phyloP scores from a whole-genome alignment of 2,329 filamentous ascomycete genomes.

The Plenodomus biglobosus region DNA sequence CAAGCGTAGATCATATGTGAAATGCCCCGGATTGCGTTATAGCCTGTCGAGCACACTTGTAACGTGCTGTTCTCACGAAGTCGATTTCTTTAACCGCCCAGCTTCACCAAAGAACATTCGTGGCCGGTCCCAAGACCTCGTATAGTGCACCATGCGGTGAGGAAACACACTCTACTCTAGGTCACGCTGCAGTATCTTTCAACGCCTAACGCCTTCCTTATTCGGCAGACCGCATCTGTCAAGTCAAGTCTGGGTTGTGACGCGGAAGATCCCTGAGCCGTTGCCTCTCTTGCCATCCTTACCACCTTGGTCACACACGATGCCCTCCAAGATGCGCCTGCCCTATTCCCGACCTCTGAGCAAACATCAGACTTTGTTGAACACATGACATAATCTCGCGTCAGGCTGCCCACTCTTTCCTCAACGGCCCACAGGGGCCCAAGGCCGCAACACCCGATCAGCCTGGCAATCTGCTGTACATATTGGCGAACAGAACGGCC shows the following conservation, averaged over 20 bases:
- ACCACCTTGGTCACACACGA: neutral
- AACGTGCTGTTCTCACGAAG: neutral
- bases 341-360: neutral
- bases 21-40: slow-evolving; percentile 9
- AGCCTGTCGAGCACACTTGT: slow-evolving; percentile 1
- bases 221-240: slow-evolving; percentile 7
- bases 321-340: neutral
- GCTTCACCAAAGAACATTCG: too few species aligned
- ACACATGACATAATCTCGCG: slow-evolving; percentile 16
- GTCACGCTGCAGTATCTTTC: slow-evolving; percentile 11
- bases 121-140: neutral
- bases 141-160: neutral
- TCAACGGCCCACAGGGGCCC: neutral
- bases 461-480: neutral
- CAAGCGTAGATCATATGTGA: slow-evolving; percentile 22
- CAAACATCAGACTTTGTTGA: neutral
- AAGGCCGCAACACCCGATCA: slow-evolving; percentile 2
- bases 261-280: neutral
- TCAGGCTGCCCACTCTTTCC: slow-evolving; percentile 9
- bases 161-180: slow-evolving; percentile 5
- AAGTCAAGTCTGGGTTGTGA: too few species aligned
- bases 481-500: neutral
- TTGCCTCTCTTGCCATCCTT: neutral
- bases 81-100: too few species aligned
- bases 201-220: slow-evolving; percentile 14